Percentiles rank a stretch among this genome's conserved stretches.
Conservation (phyloP, 305 asterid species). For the Ajuga reptans region DNA sequence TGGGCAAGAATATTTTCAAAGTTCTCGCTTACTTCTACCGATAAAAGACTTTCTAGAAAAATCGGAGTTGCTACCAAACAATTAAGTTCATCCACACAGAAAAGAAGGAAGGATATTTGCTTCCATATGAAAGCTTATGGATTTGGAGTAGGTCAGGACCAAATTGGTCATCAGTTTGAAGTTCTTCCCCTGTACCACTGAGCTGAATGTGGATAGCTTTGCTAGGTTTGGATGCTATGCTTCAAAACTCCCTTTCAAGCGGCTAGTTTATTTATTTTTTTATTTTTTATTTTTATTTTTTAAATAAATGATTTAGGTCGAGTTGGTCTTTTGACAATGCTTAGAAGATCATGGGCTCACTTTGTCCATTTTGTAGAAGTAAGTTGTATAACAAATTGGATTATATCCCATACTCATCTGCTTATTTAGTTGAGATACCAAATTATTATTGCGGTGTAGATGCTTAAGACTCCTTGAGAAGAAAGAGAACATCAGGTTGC, state of each 20-base stretch:
- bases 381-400: background rate
- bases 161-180: background rate
- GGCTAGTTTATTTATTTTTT: no score
- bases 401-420: background rate
- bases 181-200: background rate
- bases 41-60: background rate
- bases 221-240: no score
- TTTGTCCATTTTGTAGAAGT: background rate
- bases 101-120: background rate
- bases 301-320: background rate
- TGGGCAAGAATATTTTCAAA: background rate
- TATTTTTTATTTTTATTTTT: background rate
- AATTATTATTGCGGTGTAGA: background rate
- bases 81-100: background rate
- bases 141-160: background rate
- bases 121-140: background rate
- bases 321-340: background rate
- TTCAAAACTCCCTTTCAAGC: no score
- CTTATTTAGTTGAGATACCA: background rate
- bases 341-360: background rate
- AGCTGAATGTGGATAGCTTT: background rate
- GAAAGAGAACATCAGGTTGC: no score
- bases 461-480: no score
- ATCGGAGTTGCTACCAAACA: background rate
- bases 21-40: background rate